Percentiles rank a stretch among this genome's conserved stretches.
These are phyloP conservation scores for Boletus insuetus DNA, from an alignment of 768 basidiomycete genomes.

Conservation along the genomic window DNA sequence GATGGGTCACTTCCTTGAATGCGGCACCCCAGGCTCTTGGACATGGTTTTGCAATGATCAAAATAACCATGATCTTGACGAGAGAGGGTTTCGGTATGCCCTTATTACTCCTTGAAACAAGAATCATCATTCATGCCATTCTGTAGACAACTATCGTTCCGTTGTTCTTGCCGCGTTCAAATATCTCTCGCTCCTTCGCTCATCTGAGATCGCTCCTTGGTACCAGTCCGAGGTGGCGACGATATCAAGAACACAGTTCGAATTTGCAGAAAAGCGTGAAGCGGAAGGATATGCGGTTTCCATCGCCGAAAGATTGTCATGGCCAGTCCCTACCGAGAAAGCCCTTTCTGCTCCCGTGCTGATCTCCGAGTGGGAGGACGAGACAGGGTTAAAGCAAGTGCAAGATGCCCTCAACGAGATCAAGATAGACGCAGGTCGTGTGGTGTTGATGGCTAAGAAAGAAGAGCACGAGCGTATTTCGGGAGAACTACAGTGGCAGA, in stretches of 20 bases:
- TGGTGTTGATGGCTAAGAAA: constrained; percentile 77
- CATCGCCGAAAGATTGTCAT: constrained; percentile 70
- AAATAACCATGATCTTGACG: constrained; percentile 77
- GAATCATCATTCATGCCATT: constrained; percentile 5
- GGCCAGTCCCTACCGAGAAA: constrained; percentile 79
- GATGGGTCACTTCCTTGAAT: constrained; percentile 78
- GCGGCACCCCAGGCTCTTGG: constrained; percentile 69
- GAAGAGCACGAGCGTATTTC: constrained; percentile 55
- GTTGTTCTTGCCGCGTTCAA: constrained; percentile 72
- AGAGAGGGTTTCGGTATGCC: constrained; percentile 78
- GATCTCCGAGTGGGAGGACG: constrained; percentile 69
- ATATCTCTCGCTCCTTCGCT: constrained; percentile 70
- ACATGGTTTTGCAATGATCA: constrained; percentile 88
- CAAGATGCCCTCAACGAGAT: constrained; percentile 60
- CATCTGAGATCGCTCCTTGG: constrained; percentile 57
- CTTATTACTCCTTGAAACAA: background rate
- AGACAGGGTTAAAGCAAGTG: constrained; percentile 49
- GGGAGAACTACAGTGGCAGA: constrained; percentile 56
- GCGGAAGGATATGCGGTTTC: constrained; percentile 79
- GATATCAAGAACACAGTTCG: constrained; percentile 73
- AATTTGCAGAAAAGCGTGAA: constrained; percentile 80
- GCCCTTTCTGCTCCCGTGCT: constrained; percentile 70
- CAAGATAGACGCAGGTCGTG: constrained; percentile 56
- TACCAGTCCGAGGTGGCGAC: constrained; percentile 74
- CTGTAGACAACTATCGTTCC: constrained; percentile 62